Base-by-base conservation (phyloP, 768 basidiomycete genomes). In the Antrodiella citrinella region DNA sequence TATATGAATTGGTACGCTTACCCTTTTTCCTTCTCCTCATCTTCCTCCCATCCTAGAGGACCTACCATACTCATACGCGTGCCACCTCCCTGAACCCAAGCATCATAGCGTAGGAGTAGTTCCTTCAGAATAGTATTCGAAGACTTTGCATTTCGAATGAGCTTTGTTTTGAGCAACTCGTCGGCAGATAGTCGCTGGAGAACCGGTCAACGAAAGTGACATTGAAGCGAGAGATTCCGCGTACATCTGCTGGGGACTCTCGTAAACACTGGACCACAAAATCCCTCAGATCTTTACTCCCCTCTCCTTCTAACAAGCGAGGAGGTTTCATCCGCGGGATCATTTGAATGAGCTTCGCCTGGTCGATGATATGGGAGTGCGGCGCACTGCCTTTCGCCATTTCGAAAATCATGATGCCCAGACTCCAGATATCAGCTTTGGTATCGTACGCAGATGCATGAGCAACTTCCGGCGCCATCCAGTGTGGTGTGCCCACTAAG, bases 401-500 rank as follows among this genome's bases (percentile, higher is more conserved):
- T 66, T 99, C 96, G 59, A 91, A 93, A 18, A 95, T 76, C 68
- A 94, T 86, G 62, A 99, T 94, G 4, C 96, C 96, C 51, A 99
- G 69, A 61, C 91, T 93, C 96, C 96, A 98, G 40, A 99, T 91
- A 61, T 99, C 96, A 2, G 95, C 96, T 65, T 96, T 98, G 47
- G 89, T 87, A 62, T 99, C 95, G 66, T 99, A 98, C n/a, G 91
- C 81, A 10, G 88, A 84, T 9, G 77, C 76, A 56, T 91, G 88
- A 13, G 95, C 90, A 2, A 98, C 92, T 67, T 99, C 96, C 0
- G 96, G 96, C 0, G 96, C 96, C 96, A 99, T 99, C 95, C 95
- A 98, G 64, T 96, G 91, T 0, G 94, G 95, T 1, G 96, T 98
- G 1, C 96, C 96, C 54, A 94, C 91, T 61, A 98, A 80, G 0